Conservation (phyloP, 331 rosid genomes). For the Malus hybrid region DNA sequence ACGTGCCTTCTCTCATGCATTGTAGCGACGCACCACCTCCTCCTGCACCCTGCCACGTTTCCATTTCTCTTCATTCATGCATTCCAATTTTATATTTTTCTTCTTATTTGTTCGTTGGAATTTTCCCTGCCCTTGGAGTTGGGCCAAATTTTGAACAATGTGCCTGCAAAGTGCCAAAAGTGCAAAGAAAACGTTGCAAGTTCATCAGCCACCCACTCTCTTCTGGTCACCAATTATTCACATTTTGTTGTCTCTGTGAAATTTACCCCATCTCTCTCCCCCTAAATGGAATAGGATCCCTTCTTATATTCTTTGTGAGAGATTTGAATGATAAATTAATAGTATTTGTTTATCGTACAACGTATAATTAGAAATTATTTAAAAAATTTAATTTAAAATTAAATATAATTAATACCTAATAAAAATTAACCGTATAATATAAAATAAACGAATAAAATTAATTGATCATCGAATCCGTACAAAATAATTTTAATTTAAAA, state of each 20-base stretch:
- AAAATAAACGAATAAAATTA: too few relatives aligned
- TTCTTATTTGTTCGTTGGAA: not conserved
- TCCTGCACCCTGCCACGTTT: conserved; percentile 34
- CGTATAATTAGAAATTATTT: too few relatives aligned
- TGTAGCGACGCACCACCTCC: conserved; percentile 25
- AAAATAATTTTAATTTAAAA: too few relatives aligned
- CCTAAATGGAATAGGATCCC: not conserved
- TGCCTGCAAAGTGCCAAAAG: not conserved
- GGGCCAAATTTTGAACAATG: not conserved
- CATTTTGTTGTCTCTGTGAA: not conserved
- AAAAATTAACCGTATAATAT: accelerated
- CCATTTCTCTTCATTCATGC: not conserved
- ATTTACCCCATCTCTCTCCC: not conserved
- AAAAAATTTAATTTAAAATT: too few relatives aligned
- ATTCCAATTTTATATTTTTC: not conserved
- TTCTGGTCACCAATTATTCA: not conserved
- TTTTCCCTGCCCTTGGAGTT: not conserved
- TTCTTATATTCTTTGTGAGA: too few relatives aligned
- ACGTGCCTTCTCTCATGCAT: conserved; percentile 30
- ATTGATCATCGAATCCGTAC: too few relatives aligned
- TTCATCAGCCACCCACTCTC: not conserved
- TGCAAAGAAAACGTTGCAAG: not conserved
- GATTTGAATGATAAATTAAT: too few relatives aligned
- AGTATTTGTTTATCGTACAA: too few relatives aligned
- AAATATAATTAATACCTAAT: accelerated